These are phyloP conservation scores for Cladophialophora psammophila DNA, from an alignment of 2,329 filamentous ascomycete species.

Conservation along the genomic window DNA sequence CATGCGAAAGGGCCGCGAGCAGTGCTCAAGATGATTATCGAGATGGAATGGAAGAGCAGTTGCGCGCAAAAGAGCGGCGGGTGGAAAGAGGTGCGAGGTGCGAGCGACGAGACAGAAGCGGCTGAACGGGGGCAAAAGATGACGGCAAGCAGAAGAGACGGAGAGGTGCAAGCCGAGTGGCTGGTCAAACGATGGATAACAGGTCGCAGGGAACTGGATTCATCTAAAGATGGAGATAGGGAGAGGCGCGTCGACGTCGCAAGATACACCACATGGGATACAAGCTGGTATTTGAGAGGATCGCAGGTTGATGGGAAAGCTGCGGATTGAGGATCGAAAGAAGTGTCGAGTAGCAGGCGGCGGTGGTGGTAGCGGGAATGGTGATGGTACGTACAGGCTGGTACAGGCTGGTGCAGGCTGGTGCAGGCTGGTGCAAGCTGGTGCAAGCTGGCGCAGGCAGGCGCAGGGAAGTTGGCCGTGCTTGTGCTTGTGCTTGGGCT, in stretches of 20 bases:
- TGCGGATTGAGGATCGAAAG: slow-evolving; percentile 21
- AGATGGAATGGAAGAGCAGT: slow-evolving; percentile 14
- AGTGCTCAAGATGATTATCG: slow-evolving; percentile 11
- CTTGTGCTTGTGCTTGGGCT: slow-evolving; percentile 7
- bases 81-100: slow-evolving; percentile 7
- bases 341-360: neutral
- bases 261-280: slow-evolving; percentile 25
- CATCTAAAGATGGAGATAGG: slow-evolving; percentile 17
- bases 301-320: slow-evolving; percentile 17
- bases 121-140: slow-evolving; percentile 28
- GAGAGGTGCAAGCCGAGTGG: slow-evolving; percentile 14
- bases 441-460: neutral
- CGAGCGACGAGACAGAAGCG: slow-evolving; percentile 21
- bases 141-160: slow-evolving; percentile 19
- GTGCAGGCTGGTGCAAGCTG: slow-evolving; percentile 6
- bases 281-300: slow-evolving; percentile 10
- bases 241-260: slow-evolving; percentile 21
- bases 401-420: neutral
- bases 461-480: slow-evolving; percentile 15
- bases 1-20: slow-evolving; percentile 24
- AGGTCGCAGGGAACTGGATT: slow-evolving; percentile 5
- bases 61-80: slow-evolving; percentile 25
- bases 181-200: slow-evolving; percentile 23
- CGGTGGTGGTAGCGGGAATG: slow-evolving; percentile 15
- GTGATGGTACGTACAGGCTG: slow-evolving; percentile 11